Percentiles rank a stretch among this genome's conserved stretches.
phyloP scores from a whole-genome alignment of 164 flowering plant genomes.

The Vitis rupestris region DNA sequence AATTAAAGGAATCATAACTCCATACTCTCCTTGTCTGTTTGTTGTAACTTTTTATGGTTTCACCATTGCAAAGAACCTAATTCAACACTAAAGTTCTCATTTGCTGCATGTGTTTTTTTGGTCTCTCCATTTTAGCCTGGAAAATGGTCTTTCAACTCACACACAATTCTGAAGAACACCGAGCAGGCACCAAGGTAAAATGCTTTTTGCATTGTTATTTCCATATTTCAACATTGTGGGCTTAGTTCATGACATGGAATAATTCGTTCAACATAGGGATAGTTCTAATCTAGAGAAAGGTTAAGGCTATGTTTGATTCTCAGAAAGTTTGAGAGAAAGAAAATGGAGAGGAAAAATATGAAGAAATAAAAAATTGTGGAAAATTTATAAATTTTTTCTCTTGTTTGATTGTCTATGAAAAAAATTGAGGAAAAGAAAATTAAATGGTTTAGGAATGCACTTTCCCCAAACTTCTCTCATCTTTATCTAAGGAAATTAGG shows the following conservation, averaged over 20 bases:
- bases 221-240: background rate
- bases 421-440: too few relatives aligned
- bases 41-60: background rate
- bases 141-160: conserved; percentile 91
- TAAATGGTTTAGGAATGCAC: too few relatives aligned
- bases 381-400: too few relatives aligned
- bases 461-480: too few relatives aligned
- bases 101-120: background rate
- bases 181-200: conserved; percentile 85
- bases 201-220: background rate
- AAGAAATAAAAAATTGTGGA: too few relatives aligned
- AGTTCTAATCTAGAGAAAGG: too few relatives aligned
- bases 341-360: too few relatives aligned
- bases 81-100: conserved; percentile 1
- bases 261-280: background rate
- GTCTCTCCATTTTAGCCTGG: conserved; percentile 57
- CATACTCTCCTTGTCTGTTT: background rate
- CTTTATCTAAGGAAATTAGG: too few relatives aligned
- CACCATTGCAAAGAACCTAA: background rate
- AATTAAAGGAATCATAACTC: background rate
- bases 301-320: too few relatives aligned
- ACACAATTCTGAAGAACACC: conserved; percentile 69
- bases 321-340: too few relatives aligned
- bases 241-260: background rate
- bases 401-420: too few relatives aligned